Base-by-base conservation (phyloP, 2,329 filamentous ascomycete genomes). In the Microcyclospora pomicola region DNA sequence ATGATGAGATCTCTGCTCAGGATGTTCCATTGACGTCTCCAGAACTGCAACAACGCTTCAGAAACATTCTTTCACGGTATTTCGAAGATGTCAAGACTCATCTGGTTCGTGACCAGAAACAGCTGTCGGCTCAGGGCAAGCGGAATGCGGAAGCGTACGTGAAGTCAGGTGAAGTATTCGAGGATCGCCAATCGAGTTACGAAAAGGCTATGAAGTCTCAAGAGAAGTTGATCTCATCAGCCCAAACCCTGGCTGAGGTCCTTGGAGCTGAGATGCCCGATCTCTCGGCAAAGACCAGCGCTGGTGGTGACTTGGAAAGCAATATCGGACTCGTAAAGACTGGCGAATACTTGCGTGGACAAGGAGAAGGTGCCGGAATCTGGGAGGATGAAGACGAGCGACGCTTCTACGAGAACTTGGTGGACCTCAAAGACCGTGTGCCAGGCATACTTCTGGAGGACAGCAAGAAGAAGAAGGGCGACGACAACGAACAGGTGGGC, bases 361-460 rank as follows among this genome's bases (percentile, higher is more conserved):
- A 92, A 57, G 81, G 80, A 15, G 88, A 96, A 42, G 87, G 86
- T 14, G 75, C 87, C 15, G 91, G 91, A 0, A 96, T 98, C 45
- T 98, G 91, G 91, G 87, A 95, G 63, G 91, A 98, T 51, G 91
- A 98, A 55, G 91, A 98, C 38, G 88, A 98, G 61, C 78, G 91
- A 42, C 82, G 91, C 43, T 98, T 98, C 59, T 98, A 98, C 62
- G 91, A 98, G 65, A 96, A 95, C 47, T 62, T 98, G 9, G 82
- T 93, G 10, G 91, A 98, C 55, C 67, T 98, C 12, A 94, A 92
- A 56, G 91, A 92, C 49, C 92, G 94, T 50, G 91, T 98, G 2
- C 92, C 91, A 0, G 81, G 81, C 1, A 92, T 98, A 50, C 68
- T 98, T 7, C 73, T 98, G 1, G 91, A 98, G 54, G 91, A 96